Base-by-base conservation (phyloP, 1,284 basidiomycete genomes). In the Moesziomyces globuligerus region DNA sequence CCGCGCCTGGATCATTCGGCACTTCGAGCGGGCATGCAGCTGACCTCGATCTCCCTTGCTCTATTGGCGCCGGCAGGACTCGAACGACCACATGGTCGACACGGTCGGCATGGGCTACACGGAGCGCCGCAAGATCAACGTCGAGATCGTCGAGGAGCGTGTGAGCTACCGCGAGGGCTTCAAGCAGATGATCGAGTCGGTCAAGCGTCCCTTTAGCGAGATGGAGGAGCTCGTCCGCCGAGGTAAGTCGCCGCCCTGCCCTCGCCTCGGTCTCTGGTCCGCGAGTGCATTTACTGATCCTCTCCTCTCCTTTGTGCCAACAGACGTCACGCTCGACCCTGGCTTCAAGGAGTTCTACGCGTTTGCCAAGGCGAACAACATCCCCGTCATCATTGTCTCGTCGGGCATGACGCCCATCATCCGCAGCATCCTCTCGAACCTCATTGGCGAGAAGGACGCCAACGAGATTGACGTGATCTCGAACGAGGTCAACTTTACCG, bases 21-120 rank as follows among this genome's bases (percentile, higher is more conserved):
- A 42, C 48, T 15, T n/a, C n/a, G n/a, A n/a, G n/a, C n/a, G n/a
- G n/a, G n/a, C n/a, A n/a, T n/a, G n/a, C n/a, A n/a, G n/a, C n/a
- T n/a, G n/a, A n/a, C n/a, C n/a, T n/a, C n/a, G n/a, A n/a, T n/a
- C n/a, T n/a, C n/a, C n/a, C n/a, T 46, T 32, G 20, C 10, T 28
- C 26, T 36, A 21, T n/a, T 23, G 39, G 39, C 32, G 51, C 11
- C 38, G 38, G 15, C 50, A 68, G 54, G 80, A 81, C 68, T 80
- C 78, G 34, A 81, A 81, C 53, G 80, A 81, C 69, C 78, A 81
- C 74, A 81, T 81, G 80, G 79, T 81, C 58, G 80, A 81, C 68
- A 78, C 73, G 15, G 68, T 73, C 52, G 80, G 80, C 40, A 81
- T 81, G 80, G 80, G 76, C 49, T 81, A 81, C 76, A 71, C 71